Conservation (phyloP, 805 yeast species). For the Nakazawaea siamensis region DNA sequence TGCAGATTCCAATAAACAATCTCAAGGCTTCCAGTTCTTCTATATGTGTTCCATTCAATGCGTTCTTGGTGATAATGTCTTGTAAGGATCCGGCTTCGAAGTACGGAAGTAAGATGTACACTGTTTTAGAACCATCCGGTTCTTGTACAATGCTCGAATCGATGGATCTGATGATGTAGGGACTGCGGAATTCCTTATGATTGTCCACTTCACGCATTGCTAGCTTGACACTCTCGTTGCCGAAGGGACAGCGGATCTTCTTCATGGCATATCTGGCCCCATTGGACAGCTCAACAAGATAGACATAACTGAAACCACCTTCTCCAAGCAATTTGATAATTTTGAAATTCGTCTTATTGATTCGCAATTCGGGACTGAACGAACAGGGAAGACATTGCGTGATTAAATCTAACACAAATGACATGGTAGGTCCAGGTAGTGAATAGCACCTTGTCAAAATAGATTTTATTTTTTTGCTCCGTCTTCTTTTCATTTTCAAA, state of each 20-base stretch:
- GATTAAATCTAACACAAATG: slow-evolving; percentile 12
- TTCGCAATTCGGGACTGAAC: slow-evolving; percentile 45
- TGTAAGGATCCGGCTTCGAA: slow-evolving; percentile 69
- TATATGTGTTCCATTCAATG: slow-evolving; percentile 44
- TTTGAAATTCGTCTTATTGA: slow-evolving; percentile 55
- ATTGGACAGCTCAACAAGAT: slow-evolving; percentile 52
- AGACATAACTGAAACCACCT: slow-evolving; percentile 85
- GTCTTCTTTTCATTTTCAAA: too few relatives aligned
- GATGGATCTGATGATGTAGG: slow-evolving; percentile 58
- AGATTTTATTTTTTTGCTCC: too few relatives aligned
- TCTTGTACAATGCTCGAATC: slow-evolving; percentile 71
- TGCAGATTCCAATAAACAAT: slow-evolving; percentile 58
- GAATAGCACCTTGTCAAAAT: too few relatives aligned
- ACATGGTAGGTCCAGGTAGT: too few relatives aligned
- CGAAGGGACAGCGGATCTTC: slow-evolving; percentile 82
- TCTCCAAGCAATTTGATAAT: slow-evolving; percentile 76
- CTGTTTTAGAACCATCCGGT: slow-evolving; percentile 70
- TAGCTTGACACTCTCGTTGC: slow-evolving; percentile 61
- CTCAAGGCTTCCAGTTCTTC: slow-evolving; percentile 57
- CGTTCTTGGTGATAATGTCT: slow-evolving; percentile 62
- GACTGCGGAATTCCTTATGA: slow-evolving; percentile 61
- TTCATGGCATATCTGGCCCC: slow-evolving; percentile 64
- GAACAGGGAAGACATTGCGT: slow-evolving; percentile 34
- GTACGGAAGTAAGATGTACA: slow-evolving; percentile 74
- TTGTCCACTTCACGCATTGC: slow-evolving; percentile 76